Base-by-base conservation (phyloP, 1,284 basidiomycete genomes). In the Ustilago shanxiensis region DNA sequence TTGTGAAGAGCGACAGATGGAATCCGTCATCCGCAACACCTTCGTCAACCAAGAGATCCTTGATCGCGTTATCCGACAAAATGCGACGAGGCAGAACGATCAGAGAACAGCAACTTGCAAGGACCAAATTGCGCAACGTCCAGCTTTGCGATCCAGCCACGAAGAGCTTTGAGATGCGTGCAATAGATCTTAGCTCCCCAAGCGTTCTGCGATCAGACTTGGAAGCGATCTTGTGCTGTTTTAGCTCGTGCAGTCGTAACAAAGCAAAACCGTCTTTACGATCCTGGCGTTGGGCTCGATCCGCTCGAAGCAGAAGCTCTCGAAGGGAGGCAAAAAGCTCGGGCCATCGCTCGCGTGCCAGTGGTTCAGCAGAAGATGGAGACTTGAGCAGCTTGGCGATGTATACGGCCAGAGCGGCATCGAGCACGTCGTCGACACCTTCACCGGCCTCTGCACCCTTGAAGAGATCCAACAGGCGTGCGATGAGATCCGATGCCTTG, bases 401-500 rank as follows among this genome's bases (percentile, higher is more conserved):
- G 44, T 74, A 73, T 31, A 79, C 39, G 16, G 60, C 63, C 24
- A 77, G 8, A 24, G 68, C 63, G 24, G 60, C 66, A 55, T 79
- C 77, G 22, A 79, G 44, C 11, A 79, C 63, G n/a, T 63, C 52
- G 49, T 79, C 77, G 26, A 66, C 53, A 11, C 67, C 74, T 14
- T 70, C 64, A 16, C 77, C 77, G 6, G 77, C 77, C 45, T 66
- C 41, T 24, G 75, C 72, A 5, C 54, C 53, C 13, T 37, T 28
- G 59, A 77, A 71, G 29, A 71, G 74, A 24, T 69, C 70, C 20
- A 64, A 74, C 2, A 74, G 47, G 4, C 71, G 62, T 18, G 60
- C 64, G 33, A 76, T 77, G 29, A 64, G 58, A 35, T 79, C 77
- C 2, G 70, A 64, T 5, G 77, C 77, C 49, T 77, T 77, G 44